Evolutionary conservation across 345 rosid species (phyloP).

Genomic region (Gossypium ekmanianum): DNA sequence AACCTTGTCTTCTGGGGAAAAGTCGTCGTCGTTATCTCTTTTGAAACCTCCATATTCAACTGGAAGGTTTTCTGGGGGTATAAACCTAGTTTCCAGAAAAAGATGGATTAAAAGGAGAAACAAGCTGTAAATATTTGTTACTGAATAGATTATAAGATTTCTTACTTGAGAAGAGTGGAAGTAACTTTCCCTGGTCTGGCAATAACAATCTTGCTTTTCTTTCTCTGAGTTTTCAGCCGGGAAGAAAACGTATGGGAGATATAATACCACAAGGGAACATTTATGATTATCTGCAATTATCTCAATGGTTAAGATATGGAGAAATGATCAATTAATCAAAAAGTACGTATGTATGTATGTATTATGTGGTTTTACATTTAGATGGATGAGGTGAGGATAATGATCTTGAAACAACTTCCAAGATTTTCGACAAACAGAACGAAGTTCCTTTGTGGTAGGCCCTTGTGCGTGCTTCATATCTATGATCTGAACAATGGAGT

Average conservation of each 20-base stretch:
- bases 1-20: constrained; percentile 34
- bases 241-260: constrained; percentile 33
- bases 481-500: constrained; percentile 49
- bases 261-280: constrained; percentile 61
- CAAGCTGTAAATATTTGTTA: not conserved
- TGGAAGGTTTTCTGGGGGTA: constrained; percentile 48
- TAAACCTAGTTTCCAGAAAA: constrained; percentile 28
- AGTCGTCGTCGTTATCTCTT: constrained; percentile 43
- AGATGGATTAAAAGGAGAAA: not conserved
- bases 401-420: constrained; percentile 29
- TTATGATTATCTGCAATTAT: constrained; percentile 36
- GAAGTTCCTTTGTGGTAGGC: constrained; percentile 35
- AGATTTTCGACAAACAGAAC: constrained; percentile 22
- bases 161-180: constrained; percentile 55
- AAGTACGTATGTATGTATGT: not conserved
- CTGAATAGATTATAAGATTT: not conserved
- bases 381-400: constrained; percentile 52
- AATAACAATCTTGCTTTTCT: constrained; percentile 34
- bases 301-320: not conserved
- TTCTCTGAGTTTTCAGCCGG: constrained; percentile 27
- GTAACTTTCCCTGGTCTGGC: constrained; percentile 47
- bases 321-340: not conserved
- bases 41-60: constrained; percentile 56
- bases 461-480: constrained; percentile 44
- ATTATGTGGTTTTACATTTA: constrained; percentile 28